phyloP scores from a whole-genome alignment of 495 filamentous ascomycete species.

The Daldinia bambusicola region DNA sequence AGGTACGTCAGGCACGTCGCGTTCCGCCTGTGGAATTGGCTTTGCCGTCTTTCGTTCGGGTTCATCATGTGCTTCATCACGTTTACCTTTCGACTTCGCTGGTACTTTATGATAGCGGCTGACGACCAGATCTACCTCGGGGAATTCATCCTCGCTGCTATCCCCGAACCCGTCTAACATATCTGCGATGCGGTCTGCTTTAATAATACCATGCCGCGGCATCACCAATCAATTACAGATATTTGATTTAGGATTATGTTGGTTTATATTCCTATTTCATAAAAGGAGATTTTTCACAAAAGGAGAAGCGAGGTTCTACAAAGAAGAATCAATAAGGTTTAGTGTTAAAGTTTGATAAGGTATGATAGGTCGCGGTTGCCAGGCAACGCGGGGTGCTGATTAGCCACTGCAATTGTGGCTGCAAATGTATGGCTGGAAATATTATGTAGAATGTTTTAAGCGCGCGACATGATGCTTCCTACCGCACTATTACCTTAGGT shows the following conservation, averaged over 20 bases:
- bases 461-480: too few species aligned
- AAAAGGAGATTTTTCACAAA: not conserved
- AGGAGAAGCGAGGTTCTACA: not conserved
- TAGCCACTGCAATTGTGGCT: too few species aligned
- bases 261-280: not conserved
- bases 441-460: too few species aligned
- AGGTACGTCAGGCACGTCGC: not conserved
- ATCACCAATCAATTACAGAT: not conserved
- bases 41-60: not conserved
- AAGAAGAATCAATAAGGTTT: conserved; percentile 9
- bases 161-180: conserved; percentile 16
- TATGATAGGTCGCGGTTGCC: conserved; percentile 38
- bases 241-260: conserved; percentile 3
- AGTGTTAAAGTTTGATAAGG: conserved; percentile 26
- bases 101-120: conserved; percentile 23
- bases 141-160: conserved; percentile 46
- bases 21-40: not conserved
- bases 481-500: too few species aligned
- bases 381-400: conserved; percentile 38
- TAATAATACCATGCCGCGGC: conserved; percentile 4
- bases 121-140: conserved; percentile 43
- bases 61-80: conserved; percentile 13
- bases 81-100: not conserved
- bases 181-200: conserved; percentile 10
- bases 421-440: too few species aligned